Base-by-base conservation (phyloP, 495 filamentous ascomycete genomes). In the Lepraria neglecta region DNA sequence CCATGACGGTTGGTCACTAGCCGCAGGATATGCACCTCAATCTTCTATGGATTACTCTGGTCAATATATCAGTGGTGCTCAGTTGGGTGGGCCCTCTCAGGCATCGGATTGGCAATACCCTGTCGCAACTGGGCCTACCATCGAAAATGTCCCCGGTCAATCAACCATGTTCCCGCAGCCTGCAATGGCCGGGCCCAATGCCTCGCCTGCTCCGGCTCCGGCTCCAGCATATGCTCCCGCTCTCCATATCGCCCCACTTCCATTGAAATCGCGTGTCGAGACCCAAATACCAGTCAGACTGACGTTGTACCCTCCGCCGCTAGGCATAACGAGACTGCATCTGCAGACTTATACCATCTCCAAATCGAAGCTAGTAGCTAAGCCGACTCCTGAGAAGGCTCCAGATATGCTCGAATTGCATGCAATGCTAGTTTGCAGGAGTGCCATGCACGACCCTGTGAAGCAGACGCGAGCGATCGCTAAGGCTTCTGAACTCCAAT, bases 221-320 rank as follows among this genome's bases (percentile, higher is more conserved):
- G 43, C 43, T 44, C 38, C 46, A 33, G 31, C 28, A 10, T 61
- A 65, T 56, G 60, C 62, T 11, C 61, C 76, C 27, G 69, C 74
- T 45, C 71, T 84, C 42, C 80, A 73, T 10, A 78, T 90, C 52
- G 82, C 87, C 62, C 83, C 84, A 3, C 86, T 84, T 3, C 83
- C 86, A 11, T 70, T 81, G 59, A 97, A 97, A 73, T 95, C 92
- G 19, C 83, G 92, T 10, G 92, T 97, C 19, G 92, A 97, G 75
- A 97, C 92, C 0, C 92, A 97, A 69, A 95, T 96, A 61, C 84
- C 85, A 3, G 86, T 96, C 63, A 83, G 82, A 64, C 76, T 97
- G 63, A 87, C 85, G 4, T 74, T 97, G 7, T 82, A 80, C 56
- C 83, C 87, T 12, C 73, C 91, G 52, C 92, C 92, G 2, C 67